phyloP scores from a whole-genome alignment of 2,329 filamentous ascomycete genomes.

The Pseudogymnoascus sp. region DNA sequence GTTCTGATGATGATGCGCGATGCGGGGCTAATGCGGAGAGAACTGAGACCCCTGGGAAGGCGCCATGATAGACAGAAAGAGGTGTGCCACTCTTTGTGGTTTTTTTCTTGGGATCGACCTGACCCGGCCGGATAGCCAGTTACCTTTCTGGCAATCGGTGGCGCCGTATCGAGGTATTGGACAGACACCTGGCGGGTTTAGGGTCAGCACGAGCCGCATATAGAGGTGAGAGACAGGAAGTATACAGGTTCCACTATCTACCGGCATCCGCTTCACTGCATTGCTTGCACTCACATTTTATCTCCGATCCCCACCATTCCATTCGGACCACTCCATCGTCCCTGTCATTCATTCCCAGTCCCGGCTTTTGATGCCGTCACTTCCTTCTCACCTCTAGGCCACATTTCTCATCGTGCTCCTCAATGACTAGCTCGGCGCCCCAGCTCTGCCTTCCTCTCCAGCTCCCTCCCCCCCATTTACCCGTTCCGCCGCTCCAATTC shows the following conservation, averaged over 20 bases:
- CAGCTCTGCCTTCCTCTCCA: not conserved
- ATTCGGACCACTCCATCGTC: not conserved
- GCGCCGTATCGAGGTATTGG: not conserved
- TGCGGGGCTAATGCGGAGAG: not conserved
- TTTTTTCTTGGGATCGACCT: not conserved
- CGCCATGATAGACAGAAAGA: not conserved
- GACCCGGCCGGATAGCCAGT: not conserved
- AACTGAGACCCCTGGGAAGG: not conserved
- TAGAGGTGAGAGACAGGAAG: not conserved
- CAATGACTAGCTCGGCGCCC: not conserved
- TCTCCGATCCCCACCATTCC: not conserved
- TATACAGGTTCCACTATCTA: constrained; percentile 1
- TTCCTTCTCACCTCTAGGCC: not conserved
- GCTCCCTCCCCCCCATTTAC: not conserved
- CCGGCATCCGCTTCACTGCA: not conserved
- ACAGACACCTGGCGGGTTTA: not conserved
- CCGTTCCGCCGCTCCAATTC: not conserved
- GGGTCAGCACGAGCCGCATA: not conserved
- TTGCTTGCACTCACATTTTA: constrained; percentile 1
- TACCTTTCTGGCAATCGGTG: not conserved
- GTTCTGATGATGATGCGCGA: not conserved
- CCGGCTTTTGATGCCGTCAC: not conserved
- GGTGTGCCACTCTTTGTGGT: not conserved
- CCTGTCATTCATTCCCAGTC: not conserved
- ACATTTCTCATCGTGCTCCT: not conserved